Evolutionary conservation across 208 protist genomes (phyloP).

Genomic region (Wallacemonas sp.): DNA sequence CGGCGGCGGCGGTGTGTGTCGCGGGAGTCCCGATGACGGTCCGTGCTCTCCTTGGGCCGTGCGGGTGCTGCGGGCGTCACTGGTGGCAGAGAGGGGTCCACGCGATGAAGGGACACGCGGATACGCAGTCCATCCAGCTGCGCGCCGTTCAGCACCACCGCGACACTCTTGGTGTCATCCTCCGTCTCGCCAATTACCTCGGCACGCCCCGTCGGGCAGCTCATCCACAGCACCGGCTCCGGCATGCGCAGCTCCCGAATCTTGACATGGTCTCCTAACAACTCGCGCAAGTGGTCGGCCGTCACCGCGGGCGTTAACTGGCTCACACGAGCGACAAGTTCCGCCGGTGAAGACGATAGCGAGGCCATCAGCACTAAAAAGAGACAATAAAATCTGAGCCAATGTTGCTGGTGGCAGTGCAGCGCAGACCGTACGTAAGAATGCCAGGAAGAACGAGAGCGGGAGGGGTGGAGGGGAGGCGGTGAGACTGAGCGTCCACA

Average conservation of each 20-base stretch:
- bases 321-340: slow-evolving; percentile 31
- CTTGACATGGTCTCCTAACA: slow-evolving; percentile 25
- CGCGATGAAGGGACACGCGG: slow-evolving; percentile 33
- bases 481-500: too few species aligned
- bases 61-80: neutral
- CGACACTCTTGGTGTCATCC: slow-evolving; percentile 37
- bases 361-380: slow-evolving; percentile 7
- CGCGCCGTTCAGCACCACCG: slow-evolving; percentile 33
- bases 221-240: slow-evolving; percentile 31
- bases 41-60: slow-evolving; percentile 2
- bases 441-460: too few species aligned
- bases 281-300: slow-evolving; percentile 38
- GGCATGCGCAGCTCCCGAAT: slow-evolving; percentile 33
- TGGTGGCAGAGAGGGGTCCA: slow-evolving; percentile 13
- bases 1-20: neutral
- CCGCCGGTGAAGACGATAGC: slow-evolving; percentile 3
- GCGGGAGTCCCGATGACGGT: neutral
- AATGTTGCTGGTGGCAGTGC: too few species aligned
- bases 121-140: slow-evolving; percentile 37
- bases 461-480: too few species aligned
- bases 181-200: slow-evolving; percentile 32
- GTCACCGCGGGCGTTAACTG: slow-evolving; percentile 37
- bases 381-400: too few species aligned
- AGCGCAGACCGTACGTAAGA: too few species aligned
- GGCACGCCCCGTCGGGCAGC: slow-evolving; percentile 35